Base-by-base conservation (phyloP, 2,329 filamentous ascomycete species). In the Dactylellina parvicollis region DNA sequence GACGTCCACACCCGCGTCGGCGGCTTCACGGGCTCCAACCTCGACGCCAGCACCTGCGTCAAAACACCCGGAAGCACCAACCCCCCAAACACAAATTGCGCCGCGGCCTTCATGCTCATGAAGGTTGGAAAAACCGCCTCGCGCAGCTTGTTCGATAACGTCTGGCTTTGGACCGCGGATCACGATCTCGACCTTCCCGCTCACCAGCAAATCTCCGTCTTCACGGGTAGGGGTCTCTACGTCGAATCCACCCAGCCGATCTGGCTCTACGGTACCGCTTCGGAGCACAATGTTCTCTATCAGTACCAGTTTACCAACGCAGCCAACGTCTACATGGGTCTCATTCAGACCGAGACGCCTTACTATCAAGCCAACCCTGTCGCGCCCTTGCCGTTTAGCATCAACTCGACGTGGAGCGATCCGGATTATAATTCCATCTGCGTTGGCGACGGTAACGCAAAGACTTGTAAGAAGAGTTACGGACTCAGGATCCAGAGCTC, bases 1-100 rank as follows among this genome's bases (percentile, higher is more conserved):
- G 95, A 99, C 79, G 89, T 93, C 16, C 95, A 99, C 84, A 90
- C 95, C 82, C 92, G 95, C 79, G 87, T 99, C 77, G 94, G 92
- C 77, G 95, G 95, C 30, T 52, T 89, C 90, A 64, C 60, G 18
- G 76, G 76, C 22, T 75, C 76, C 32, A 75, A 75, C 26, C 79
- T 75, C 78, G 82, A 77, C 8, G 80, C 82, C 3, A 79, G 81
- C 44, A 81, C 77, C 8, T 78, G 78, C 47, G 85, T 85, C 78
- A 83, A 82, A 77, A 84, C 82, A 0, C 83, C 84, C 1, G 42
- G n/a, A n/a, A n/a, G 18, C n/a, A 69, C 74, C 49, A 55, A 32
- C 18, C 50, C 52, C 8, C 38, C 81, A 70, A 76, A 80, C 73
- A 16, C 76, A 1, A 76, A 77, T 0, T 83, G 82, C 70, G 78